Evolutionary conservation across 345 rosid species (phyloP).

Genomic region (Litchi chinensis): DNA sequence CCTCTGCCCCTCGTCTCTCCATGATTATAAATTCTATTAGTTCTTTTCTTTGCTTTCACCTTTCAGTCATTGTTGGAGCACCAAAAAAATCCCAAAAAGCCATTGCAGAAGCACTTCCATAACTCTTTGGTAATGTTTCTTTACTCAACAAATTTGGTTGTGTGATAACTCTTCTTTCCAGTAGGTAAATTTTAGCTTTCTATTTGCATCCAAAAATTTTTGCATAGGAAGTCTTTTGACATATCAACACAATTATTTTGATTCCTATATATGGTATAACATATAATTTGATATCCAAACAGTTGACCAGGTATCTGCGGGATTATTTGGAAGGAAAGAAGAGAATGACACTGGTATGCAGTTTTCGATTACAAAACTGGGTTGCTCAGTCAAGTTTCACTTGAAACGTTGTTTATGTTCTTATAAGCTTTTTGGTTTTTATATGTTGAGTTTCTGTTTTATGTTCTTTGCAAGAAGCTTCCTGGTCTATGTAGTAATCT

Average conservation of each 20-base stretch:
- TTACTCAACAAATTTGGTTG: neutral
- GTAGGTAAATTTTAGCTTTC: neutral
- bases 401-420: neutral
- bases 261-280: neutral
- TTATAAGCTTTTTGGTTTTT: neutral
- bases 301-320: conserved; percentile 85
- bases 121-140: conserved; percentile 72
- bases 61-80: conserved; percentile 79
- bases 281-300: conserved; percentile 26
- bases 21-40: conserved; percentile 1
- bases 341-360: conserved; percentile 84
- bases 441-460: neutral
- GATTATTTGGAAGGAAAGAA: conserved; percentile 93
- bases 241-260: neutral
- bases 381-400: neutral
- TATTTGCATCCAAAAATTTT: neutral
- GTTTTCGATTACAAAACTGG: conserved; percentile 5
- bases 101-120: conserved; percentile 82
- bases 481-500: neutral
- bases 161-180: neutral
- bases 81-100: conserved; percentile 86
- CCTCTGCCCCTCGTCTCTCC: neutral
- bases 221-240: neutral
- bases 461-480: neutral
- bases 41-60: conserved; percentile 19